Conservation (phyloP, 495 filamentous ascomycete species). For the Aspergillus cristatus region DNA sequence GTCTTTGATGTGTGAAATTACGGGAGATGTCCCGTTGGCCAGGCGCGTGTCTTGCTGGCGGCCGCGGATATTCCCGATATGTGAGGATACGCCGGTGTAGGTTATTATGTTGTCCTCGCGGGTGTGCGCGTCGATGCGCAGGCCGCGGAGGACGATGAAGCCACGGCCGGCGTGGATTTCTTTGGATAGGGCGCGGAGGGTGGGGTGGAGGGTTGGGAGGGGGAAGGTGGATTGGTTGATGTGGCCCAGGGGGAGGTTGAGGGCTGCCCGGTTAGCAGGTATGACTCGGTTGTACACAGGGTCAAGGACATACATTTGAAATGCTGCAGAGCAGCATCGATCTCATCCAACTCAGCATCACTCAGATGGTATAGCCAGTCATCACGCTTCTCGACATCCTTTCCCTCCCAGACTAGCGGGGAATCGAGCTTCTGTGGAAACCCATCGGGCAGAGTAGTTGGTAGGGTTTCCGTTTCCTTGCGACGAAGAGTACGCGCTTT, state of each 20-base stretch:
- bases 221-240: constrained; percentile 48
- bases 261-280: constrained; percentile 14
- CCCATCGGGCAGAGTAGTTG: constrained; percentile 35
- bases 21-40: constrained; percentile 10
- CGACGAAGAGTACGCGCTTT: constrained; percentile 39
- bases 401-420: constrained; percentile 50
- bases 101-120: constrained; percentile 55
- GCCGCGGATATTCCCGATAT: constrained; percentile 44
- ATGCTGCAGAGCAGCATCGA: constrained; percentile 43
- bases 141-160: constrained; percentile 54
- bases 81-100: constrained; percentile 46
- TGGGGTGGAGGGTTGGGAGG: constrained; percentile 38
- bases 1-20: constrained; percentile 48
- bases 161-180: constrained; percentile 50
- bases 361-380: constrained; percentile 46
- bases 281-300: too few relatives aligned
- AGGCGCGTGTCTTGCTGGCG: constrained; percentile 36
- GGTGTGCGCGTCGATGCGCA: constrained; percentile 41
- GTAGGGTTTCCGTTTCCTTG: constrained; percentile 30
- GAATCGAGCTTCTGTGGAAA: constrained; percentile 42
- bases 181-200: constrained; percentile 40
- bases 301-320: constrained; percentile 43
- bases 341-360: constrained; percentile 41
- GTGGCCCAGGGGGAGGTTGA: constrained; percentile 36
- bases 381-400: constrained; percentile 36